Evolutionary conservation across 1,139 yeast species (phyloP), one percentile per base, ranked within the genome.

Genomic region (Candida tetrigidarum): DNA sequence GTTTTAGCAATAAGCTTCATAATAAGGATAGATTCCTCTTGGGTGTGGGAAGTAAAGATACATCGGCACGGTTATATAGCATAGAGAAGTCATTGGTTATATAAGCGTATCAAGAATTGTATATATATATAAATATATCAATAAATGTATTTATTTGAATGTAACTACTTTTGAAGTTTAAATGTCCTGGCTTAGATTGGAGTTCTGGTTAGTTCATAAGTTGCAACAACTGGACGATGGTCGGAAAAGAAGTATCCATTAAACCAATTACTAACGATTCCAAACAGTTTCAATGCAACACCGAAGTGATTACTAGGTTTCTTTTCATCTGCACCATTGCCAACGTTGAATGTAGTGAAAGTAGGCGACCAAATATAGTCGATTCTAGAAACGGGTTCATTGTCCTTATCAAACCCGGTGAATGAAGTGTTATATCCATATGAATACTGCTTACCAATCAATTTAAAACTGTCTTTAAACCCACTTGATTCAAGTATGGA

Each of bases 11-110:
- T 36, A 46, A 48, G 14, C 51, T 44, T 4, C 50, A 48, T 2
- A 62, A 63, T 9, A 32, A 39, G 14, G 62, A 53, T 6, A 56
- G 51, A 15, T 54, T 71, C 11, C 50, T 56, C 11, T 66, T 89
- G 50, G 96, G 85, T 0, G 83, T 78, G 19, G 90, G 86, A 15
- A 83, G 95, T 55, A 76, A 74, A 35, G 97, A 90, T 58, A 69
- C 78, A 34, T 84, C 95, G 1, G 75, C 84, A 7, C 74, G 95
- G 53, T 66, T 86, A 14, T 81, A 79, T 54, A 67, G 75, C 30
- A 43, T 53, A 19, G 43, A 37, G 16, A 26, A 29, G 28, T 22
- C 35, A 9, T 25, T 38, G 18, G 40, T 44, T 39, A 22, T 16
- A 25, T 43, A 37, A 15, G 25, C 19, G 18, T 14, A 28, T n/a